Evolutionary conservation across 106 monocot species (phyloP).

Genomic region (Allium cepa): DNA sequence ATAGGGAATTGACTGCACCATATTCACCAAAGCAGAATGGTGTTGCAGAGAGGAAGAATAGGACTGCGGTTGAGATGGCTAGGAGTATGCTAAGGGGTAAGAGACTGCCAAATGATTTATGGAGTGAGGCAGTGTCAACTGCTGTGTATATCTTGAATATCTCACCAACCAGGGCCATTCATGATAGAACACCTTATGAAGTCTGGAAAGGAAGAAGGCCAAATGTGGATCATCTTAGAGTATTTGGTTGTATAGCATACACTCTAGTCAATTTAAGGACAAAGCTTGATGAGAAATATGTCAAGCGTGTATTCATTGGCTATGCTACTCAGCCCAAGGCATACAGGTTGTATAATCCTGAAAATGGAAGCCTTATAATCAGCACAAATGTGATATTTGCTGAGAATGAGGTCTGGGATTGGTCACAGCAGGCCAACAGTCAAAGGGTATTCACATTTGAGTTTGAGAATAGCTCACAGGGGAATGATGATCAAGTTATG

Average conservation of each 20-base stretch:
- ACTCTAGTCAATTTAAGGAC: background rate
- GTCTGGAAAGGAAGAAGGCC: background rate
- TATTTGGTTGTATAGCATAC: background rate
- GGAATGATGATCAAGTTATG: background rate
- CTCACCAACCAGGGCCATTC: background rate
- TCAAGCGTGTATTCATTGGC: too few species aligned
- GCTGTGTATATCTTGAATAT: constrained; percentile 1
- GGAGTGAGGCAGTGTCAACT: background rate
- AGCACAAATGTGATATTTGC: constrained; percentile 1
- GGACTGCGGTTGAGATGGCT: background rate
- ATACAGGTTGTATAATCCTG: constrained; percentile 1
- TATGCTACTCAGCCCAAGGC: constrained; percentile 4
- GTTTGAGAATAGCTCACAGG: background rate
- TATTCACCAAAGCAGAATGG: background rate
- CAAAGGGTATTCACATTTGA: constrained; percentile 1
- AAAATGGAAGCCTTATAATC: background rate
- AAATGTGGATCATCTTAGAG: background rate
- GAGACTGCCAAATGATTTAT: background rate
- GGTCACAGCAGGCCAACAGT: background rate
- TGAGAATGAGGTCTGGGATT: constrained; percentile 1
- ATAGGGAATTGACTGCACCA: background rate
- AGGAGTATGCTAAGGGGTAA: background rate
- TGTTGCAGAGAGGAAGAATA: background rate
- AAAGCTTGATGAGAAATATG: too few species aligned
- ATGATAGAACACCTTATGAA: background rate